phyloP scores from a whole-genome alignment of 768 basidiomycete species.

The Leucogyrophana mollusca region DNA sequence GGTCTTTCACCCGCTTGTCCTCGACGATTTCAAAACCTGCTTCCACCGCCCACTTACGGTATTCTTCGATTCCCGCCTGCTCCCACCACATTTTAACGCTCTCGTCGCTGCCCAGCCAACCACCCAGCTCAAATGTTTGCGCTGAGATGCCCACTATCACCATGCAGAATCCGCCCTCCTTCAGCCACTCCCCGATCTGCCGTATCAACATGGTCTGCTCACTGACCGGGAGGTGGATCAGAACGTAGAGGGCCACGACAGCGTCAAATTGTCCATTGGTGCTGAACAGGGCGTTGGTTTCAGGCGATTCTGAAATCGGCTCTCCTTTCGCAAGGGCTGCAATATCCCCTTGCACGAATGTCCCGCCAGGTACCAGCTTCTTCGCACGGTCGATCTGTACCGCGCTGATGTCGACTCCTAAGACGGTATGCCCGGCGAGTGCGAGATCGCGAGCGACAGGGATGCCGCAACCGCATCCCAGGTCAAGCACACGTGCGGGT shows the following conservation, averaged over 20 bases:
- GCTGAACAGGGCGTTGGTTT: no score
- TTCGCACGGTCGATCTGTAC: neutral
- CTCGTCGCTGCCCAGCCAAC: neutral
- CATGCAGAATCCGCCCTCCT: neutral
- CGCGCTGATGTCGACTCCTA: neutral
- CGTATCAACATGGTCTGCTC: neutral
- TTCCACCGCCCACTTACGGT: neutral
- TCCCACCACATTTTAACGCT: neutral
- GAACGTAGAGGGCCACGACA: neutral
- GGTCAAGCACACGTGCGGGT: neutral
- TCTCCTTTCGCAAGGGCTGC: neutral
- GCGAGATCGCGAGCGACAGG: neutral
- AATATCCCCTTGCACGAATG: neutral
- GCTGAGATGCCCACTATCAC: neutral
- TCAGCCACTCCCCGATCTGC: neutral
- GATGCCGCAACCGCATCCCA: neutral
- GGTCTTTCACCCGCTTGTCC: neutral
- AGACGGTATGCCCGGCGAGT: neutral
- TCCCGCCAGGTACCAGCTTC: neutral
- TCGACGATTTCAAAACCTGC: neutral
- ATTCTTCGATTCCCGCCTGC: neutral
- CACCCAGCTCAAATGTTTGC: neutral
- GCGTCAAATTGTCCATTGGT: neutral
- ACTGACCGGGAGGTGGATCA: neutral
- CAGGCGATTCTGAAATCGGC: neutral